Evolutionary conservation across 768 basidiomycete species (phyloP), one percentile per base, ranked within the genome.

Genomic region (Podaxis sp.): DNA sequence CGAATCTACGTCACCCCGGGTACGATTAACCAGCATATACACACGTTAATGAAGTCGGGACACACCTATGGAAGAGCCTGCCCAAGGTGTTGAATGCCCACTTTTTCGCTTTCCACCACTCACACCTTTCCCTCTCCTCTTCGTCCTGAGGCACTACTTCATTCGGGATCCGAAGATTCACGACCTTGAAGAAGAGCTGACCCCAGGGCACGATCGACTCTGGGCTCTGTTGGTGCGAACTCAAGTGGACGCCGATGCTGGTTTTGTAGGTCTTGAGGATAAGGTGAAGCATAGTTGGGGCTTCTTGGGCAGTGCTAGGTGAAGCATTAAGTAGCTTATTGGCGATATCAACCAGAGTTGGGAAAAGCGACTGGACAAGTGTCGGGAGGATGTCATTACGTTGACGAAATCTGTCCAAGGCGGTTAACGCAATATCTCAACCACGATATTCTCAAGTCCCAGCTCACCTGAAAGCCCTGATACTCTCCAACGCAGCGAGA

Each of bases 81-180:
- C 90, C 89, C 6, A 96, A 77, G 38, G 85, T 85, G n/a, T 81
- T 84, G 68, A 88, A 94, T 0, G 93, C 91, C 94, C 93, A 95
- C 70, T 96, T 96, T 76, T 95, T 95, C 7, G 89, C 82, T 69
- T 88, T 89, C 90, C 92, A 93, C 93, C 94, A 96, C 66, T 91
- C 89, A 50, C 79, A 83, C 50, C 79, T 79, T 74, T 94, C 91
- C 37, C 90, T 78, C 14, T 89, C 89, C 4, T 93, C 89, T 62
- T 86, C 82, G 59, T 90, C 85, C 28, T 80, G 83, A 1, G 90
- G 88, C 0, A 93, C 81, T 21, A 78, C 81, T 2, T 85, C 83
- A 55, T 76, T 73, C 0, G 89, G 90, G 28, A 94, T 76, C 60
- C 80, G 77, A 46, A 92, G 73, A 63, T 89, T 87, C n/a, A 95